Evolutionary conservation across 345 rosid species (phyloP), one percentile per base, ranked within the genome.

Genomic region (Eucalyptus microcorys): DNA sequence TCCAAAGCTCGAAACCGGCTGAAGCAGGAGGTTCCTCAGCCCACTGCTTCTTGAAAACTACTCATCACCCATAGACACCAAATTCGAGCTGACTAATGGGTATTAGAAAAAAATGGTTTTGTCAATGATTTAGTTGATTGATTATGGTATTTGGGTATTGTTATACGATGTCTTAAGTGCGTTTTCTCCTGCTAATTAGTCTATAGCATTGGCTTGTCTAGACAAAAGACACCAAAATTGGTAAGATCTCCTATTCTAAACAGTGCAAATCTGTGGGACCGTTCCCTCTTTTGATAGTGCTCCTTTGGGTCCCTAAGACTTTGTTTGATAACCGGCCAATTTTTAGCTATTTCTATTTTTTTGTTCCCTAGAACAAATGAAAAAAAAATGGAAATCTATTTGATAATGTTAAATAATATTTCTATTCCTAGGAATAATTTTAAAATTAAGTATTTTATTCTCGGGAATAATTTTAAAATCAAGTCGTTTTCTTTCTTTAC

Each of bases 1-100:
- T 37, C 81, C 45, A 3, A 40, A 66, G 49, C 42, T 87, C 52
- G 27, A 61, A 87, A 43, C 88, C 11, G 32, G 79, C 71, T 8
- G 30, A 87, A 45, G 80, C 1, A 24, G 43, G 48, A 53, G 61
- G 24, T 43, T 59, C 42, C 24, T 42, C 88, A 37, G 88, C 81
- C 88, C 88, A 61, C 88, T 87, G 79, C 88, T 61, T 61, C 49
- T 57, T 16, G 52, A 87, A 87, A 87, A 87, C 88, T 15, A 87
- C 81, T 57, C 4, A 27, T 61, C 30, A 59, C 16, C 88, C 88
- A 43, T 61, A 61, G 32, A 86, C 49, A 27, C 30, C 49, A 87
- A 87, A 87, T 10, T 59, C 22, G 53, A 61, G 81, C 30, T 87
- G 88, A 61, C 88, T 7, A 40, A 26, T 45, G 80, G 40, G 47